Evolutionary conservation across 495 filamentous ascomycete genomes (phyloP), one percentile per base, ranked within the genome.

Genomic region (Podospora australis): DNA sequence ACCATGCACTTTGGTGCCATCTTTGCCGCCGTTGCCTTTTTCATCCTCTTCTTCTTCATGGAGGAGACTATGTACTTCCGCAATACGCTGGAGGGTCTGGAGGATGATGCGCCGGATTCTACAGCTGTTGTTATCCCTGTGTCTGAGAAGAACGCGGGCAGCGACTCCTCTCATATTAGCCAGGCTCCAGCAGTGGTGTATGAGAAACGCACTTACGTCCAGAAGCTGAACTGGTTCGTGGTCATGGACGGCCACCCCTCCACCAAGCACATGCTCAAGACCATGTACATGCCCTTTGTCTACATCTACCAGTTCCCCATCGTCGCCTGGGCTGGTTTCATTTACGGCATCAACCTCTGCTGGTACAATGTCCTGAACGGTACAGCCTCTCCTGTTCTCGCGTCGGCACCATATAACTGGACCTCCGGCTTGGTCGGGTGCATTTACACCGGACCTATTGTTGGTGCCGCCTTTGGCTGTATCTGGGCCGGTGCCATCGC

Each of bases 1-100:
- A 77, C 79, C 2, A 73, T 81, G 46, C 47, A 56, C n/a, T 55
- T 75, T 48, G 77, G 75, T 2, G 71, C 80, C 53, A 80, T 84
- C 68, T 71, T 84, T 53, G 67, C 72, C 9, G 82, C 79, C 0
- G 72, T 77, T 1, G 73, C 70, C 3, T 62, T 81, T 19, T 75
- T 73, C 21, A 50, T 63, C 44, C 24, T 50, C 11, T 60, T 57
- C 34, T 58, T 63, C 28, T 43, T 55, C 44, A 55, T 63, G 53
- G 60, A 63, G 43, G 60, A 63, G 40, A 63, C 60, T 11, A 63
- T 50, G 46, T 63, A 57, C 43, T 44, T 48, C 46, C 60, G 60
- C 29, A 45, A 53, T 24, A 53, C 44, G 1, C 43, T 55, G 22
- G 52, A 55, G 36, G 48, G 52, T 29, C 47, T 50, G 14, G 46